A percentile compares a stretch with the other conserved stretches of the same genome.
phyloP scores from a whole-genome alignment of 345 rosid species.

The Pseudoturritis turrita region DNA sequence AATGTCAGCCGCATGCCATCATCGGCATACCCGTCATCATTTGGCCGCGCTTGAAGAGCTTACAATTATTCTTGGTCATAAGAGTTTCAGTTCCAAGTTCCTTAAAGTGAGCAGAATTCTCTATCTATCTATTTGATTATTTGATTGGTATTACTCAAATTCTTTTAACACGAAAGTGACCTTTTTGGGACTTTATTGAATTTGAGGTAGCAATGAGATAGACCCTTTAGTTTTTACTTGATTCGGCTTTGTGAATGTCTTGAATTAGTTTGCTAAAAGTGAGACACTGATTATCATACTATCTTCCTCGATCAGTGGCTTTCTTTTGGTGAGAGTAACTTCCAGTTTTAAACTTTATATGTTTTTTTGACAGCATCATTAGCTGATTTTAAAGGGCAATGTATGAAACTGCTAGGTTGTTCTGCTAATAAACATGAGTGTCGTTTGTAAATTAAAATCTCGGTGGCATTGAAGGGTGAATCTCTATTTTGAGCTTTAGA shows the following conservation, averaged over 20 bases:
- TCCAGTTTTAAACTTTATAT: slow-evolving; percentile 1
- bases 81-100: slow-evolving; percentile 80
- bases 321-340: slow-evolving; percentile 7
- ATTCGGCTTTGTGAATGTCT: background rate
- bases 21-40: slow-evolving; percentile 71
- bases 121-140: background rate
- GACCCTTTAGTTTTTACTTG: slow-evolving; percentile 11
- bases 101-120: slow-evolving; percentile 50
- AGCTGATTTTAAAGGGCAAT: too few relatives aligned
- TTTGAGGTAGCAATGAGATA: slow-evolving; percentile 8
- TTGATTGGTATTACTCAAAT: slow-evolving; percentile 2
- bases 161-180: slow-evolving; percentile 1
- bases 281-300: background rate
- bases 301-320: background rate
- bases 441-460: background rate
- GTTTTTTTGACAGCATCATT: background rate
- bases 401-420: background rate
- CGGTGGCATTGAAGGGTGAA: background rate
- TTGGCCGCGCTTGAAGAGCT: slow-evolving; percentile 83
- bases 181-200: background rate
- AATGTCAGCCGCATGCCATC: slow-evolving; percentile 67
- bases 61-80: slow-evolving; percentile 60
- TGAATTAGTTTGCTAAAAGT: background rate
- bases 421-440: background rate
- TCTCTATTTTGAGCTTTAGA: too few relatives aligned